These are phyloP conservation scores for Diversispora eburnea DNA, from an alignment of 192 early-diverging fungal genomes.

Conservation along the genomic window DNA sequence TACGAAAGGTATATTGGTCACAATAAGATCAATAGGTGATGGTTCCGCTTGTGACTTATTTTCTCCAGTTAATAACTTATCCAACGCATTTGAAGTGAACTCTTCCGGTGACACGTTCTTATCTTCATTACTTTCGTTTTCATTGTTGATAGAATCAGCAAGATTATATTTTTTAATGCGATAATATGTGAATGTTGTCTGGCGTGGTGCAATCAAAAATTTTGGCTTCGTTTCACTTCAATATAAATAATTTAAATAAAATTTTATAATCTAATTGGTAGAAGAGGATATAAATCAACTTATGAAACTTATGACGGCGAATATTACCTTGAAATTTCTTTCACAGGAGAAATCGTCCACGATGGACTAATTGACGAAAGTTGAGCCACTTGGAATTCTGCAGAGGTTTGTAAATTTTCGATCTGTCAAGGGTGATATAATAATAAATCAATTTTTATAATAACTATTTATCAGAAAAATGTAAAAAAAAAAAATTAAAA, in stretches of 20 bases:
- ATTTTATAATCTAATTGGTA: no score
- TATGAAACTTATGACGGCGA: no score
- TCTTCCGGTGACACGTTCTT: constrained; percentile 43
- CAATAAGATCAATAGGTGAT: constrained; percentile 45
- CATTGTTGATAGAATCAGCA: neutral
- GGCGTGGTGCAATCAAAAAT: constrained; percentile 47
- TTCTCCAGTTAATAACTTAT: constrained; percentile 42
- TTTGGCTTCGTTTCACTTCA: constrained; percentile 36
- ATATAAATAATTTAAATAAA: neutral
- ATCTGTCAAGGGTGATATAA: constrained; percentile 46
- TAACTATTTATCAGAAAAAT: constrained; percentile 35
- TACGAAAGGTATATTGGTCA: constrained; percentile 52
- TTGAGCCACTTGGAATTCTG: constrained; percentile 63
- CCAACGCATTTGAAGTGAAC: constrained; percentile 47
- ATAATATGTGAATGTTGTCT: constrained; percentile 57
- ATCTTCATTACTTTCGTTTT: neutral
- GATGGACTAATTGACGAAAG: constrained; percentile 66
- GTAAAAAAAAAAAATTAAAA: neutral
- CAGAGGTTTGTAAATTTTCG: constrained; percentile 66
- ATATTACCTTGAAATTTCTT: constrained; percentile 38
- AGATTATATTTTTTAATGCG: constrained; percentile 34
- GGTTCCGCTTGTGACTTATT: constrained; percentile 35
- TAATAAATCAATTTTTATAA: constrained; percentile 33
- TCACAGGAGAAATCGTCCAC: constrained; percentile 64
- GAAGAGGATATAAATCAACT: no score